These are phyloP conservation scores for Cutaneotrichosporon dermatis DNA, from an alignment of 1,284 basidiomycete genomes.

Conservation along the genomic window DNA sequence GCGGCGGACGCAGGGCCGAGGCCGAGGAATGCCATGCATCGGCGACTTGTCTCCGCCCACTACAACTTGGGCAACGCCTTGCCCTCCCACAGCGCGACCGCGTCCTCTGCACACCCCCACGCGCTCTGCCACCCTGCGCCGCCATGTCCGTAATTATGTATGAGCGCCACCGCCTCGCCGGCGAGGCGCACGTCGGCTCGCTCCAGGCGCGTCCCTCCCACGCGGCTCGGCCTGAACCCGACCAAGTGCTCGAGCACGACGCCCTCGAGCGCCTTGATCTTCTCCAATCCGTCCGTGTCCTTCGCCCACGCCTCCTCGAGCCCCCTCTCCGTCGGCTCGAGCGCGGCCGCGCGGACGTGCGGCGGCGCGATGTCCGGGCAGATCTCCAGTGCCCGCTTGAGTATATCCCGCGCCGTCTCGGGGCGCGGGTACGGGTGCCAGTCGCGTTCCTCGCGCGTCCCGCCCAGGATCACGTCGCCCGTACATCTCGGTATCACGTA, in stretches of 20 bases:
- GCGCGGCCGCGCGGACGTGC: slow-evolving; percentile 8
- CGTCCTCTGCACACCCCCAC: slow-evolving; percentile 46
- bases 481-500: slow-evolving; percentile 46
- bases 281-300: neutral
- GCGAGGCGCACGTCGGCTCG: slow-evolving; percentile 1
- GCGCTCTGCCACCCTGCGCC: slow-evolving; percentile 48
- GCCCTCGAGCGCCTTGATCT: slow-evolving; percentile 14
- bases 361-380: slow-evolving; percentile 31
- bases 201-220: slow-evolving; percentile 34
- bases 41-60: too few relatives aligned
- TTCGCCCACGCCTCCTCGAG: slow-evolving; percentile 1
- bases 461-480: slow-evolving; percentile 47
- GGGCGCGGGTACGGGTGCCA: slow-evolving; percentile 38
- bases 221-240: slow-evolving; percentile 41
- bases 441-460: slow-evolving; percentile 42
- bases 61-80: slow-evolving; percentile 6
- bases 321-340: neutral
- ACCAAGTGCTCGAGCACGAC: slow-evolving; percentile 28
- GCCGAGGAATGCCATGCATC: too few relatives aligned
- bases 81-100: slow-evolving; percentile 39
- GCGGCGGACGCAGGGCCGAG: too few relatives aligned
- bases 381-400: slow-evolving; percentile 36
- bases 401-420: slow-evolving; percentile 34
- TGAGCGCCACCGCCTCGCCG: slow-evolving; percentile 15
- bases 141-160: slow-evolving; percentile 48